Conservation (phyloP, 2,329 filamentous ascomycete genomes). For the Zasmidium citrigriseum region DNA sequence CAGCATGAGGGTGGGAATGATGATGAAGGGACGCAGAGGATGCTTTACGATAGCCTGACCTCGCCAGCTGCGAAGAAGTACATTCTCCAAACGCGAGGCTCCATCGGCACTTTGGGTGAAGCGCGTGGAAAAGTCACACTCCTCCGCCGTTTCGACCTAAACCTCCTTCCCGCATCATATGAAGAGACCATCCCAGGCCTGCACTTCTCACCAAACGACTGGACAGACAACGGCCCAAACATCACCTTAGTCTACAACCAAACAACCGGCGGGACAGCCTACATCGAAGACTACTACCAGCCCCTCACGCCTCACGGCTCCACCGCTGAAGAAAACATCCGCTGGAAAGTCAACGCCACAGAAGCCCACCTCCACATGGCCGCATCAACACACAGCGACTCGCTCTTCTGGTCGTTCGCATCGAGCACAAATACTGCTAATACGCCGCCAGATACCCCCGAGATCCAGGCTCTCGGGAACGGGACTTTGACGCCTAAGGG, state of each 20-base stretch:
- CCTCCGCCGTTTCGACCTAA: conserved; percentile 50
- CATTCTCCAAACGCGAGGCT: conserved; percentile 40
- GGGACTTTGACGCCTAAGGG: conserved; percentile 38
- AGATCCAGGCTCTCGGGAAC: conserved; percentile 50
- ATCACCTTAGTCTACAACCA: conserved; percentile 48
- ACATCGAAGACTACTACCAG: conserved; percentile 54
- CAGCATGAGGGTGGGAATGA: conserved; percentile 47
- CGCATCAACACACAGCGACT: conserved; percentile 31
- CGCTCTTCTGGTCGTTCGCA: conserved; percentile 52
- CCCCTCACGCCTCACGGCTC: conserved; percentile 35
- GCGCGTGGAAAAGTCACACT: conserved; percentile 44
- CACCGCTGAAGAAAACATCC: conserved; percentile 42
- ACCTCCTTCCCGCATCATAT: conserved; percentile 38
- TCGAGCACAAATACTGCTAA: conserved; percentile 46
- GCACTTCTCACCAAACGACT: conserved; percentile 47
- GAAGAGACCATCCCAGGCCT: conserved; percentile 46
- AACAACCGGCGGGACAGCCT: conserved; percentile 40
- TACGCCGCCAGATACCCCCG: conserved; percentile 43
- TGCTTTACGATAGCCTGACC: conserved; percentile 43
- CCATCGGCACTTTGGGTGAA: conserved; percentile 40
- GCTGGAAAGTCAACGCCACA: conserved; percentile 49
- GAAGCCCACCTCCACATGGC: conserved; percentile 42
- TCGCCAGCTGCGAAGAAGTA: conserved; percentile 42
- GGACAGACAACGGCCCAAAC: conserved; percentile 46
- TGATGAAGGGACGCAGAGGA: conserved; percentile 39